Percentiles rank a stretch among this genome's conserved stretches.
Conservation (phyloP, 2,329 filamentous ascomycete genomes). For the Fusarium equiseti region DNA sequence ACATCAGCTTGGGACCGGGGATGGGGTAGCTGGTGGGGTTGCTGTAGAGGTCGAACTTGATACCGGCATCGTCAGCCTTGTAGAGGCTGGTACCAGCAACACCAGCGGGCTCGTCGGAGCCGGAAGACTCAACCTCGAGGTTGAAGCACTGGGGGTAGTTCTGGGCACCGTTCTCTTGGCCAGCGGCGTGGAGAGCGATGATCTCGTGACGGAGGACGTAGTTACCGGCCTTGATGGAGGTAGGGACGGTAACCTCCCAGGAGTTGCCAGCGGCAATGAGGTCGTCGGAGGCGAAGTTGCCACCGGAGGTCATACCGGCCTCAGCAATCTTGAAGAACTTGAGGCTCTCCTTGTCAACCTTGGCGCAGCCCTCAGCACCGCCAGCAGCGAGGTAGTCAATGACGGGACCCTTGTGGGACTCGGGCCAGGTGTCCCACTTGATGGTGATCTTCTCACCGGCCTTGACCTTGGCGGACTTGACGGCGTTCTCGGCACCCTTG, state of each 20-base stretch:
- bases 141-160: constrained; percentile 66
- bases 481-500: constrained; percentile 55
- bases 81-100: constrained; percentile 51
- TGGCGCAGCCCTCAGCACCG: constrained; percentile 63
- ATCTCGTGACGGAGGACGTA: constrained; percentile 67
- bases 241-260: constrained; percentile 53
- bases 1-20: constrained; percentile 46
- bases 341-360: constrained; percentile 65
- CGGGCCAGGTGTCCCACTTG: constrained; percentile 59
- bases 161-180: constrained; percentile 61
- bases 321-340: constrained; percentile 75
- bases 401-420: constrained; percentile 64
- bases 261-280: constrained; percentile 58
- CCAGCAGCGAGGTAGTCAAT: constrained; percentile 74
- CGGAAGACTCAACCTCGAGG: constrained; percentile 59
- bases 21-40: constrained; percentile 46
- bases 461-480: constrained; percentile 52
- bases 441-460: constrained; percentile 56
- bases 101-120: constrained; percentile 52
- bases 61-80: constrained; percentile 50
- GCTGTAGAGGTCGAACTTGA: constrained; percentile 52
- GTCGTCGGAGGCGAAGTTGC: constrained; percentile 53
- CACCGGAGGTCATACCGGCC: constrained; percentile 58
- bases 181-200: constrained; percentile 61
- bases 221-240: constrained; percentile 52